Base-by-base conservation (phyloP, 1,284 basidiomycete genomes). In the Leccinum pachyderme region DNA sequence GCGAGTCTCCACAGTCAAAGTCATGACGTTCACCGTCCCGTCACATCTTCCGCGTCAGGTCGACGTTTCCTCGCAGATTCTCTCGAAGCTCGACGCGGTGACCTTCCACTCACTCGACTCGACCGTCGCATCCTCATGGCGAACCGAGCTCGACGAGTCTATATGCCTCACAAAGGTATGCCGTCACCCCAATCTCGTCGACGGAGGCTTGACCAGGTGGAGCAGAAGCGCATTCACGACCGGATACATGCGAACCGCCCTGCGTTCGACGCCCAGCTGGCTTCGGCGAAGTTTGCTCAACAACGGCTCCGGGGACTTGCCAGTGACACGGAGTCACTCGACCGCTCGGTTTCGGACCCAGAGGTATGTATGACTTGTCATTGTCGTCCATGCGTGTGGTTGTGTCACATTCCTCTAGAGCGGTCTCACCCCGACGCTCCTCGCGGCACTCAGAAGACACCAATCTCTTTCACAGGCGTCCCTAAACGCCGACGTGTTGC, bases 11-110 rank as follows among this genome's bases (percentile, higher is more conserved):
- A 51, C 27, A 18, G 39, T 27, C 55, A 32, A 41, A 22, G 49
- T 5, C 61, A 91, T 91, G 87, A 83, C 87, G 35, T 89, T 89
- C 69, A 81, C 82, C 52, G 64, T 88, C 58, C 87, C 87, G 57
- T 69, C 81, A 15, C 87, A 90, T 71, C 75, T 89, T 43, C 87
- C 87, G 27, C 81, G 83, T 49, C 79, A 82, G 61, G 59, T 71
- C 50, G 86, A 89, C 71, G 78, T 84, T 8, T 84, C 87, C 15
- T 86, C 86, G 0, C 76, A 77, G 54, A 81, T 91, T 31, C 77
- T 92, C 45, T 77, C 80, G 45, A 87, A 83, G 68, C 78, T 92
- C 47, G 85, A 87, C 57, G 77, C 81, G 33, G 81, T 82, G 6
- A 80, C 81, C 4, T 70, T 73, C 54, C 75, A 82, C 59, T 75